Percentiles rank a stretch among this genome's conserved stretches.
These are phyloP conservation scores for Pyricularia sp. DNA, from an alignment of 2,329 filamentous ascomycete genomes.

Conservation along the genomic window DNA sequence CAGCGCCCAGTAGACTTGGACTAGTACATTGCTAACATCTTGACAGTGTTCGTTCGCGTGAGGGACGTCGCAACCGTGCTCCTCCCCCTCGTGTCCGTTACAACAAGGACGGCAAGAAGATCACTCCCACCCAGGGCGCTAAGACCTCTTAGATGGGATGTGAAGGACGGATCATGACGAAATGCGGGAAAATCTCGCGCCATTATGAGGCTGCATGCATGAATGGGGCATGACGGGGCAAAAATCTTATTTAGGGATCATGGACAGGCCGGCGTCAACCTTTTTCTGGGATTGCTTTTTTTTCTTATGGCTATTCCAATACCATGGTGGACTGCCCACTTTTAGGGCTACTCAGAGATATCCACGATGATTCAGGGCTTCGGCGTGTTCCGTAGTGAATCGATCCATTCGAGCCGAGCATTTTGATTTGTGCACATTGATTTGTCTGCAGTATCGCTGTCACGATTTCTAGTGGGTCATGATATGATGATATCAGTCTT, in stretches of 20 bases:
- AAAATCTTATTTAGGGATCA: conserved; percentile 2
- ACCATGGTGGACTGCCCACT: background rate
- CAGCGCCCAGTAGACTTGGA: background rate
- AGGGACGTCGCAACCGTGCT: conserved; percentile 96
- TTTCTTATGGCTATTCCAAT: background rate
- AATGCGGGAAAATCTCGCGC: background rate
- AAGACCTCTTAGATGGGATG: conserved; percentile 39
- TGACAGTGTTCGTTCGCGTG: conserved; percentile 85
- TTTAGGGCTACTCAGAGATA: background rate
- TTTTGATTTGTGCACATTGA: background rate
- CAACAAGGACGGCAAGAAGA: conserved; percentile 99
- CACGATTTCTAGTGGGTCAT: background rate
- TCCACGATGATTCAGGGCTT: background rate
- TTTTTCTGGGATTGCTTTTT: conserved; percentile 5
- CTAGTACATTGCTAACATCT: conserved; percentile 26
- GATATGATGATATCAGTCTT: background rate
- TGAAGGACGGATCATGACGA: background rate
- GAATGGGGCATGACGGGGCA: background rate
- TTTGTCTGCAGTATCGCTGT: background rate
- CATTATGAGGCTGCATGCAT: background rate
- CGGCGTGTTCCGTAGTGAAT: background rate
- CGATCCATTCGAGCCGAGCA: background rate
- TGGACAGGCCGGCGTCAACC: conserved; percentile 2
- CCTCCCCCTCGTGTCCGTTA: conserved; percentile 95
- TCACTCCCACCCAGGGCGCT: conserved; percentile 73